phyloP scores from a whole-genome alignment of 1,139 yeast species.

The Debaryomyces nepalensis region DNA sequence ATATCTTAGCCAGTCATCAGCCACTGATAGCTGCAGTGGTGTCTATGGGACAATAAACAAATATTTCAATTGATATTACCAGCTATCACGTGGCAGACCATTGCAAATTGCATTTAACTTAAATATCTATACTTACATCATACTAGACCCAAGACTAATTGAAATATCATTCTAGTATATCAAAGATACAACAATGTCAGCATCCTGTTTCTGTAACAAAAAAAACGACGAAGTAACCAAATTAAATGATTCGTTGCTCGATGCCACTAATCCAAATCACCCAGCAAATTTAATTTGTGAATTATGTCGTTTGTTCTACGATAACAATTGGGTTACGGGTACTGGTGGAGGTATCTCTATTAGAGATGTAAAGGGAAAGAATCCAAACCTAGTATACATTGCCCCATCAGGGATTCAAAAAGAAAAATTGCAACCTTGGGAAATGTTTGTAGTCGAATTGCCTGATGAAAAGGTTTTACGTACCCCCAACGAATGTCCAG shows the following conservation, averaged over 20 bases:
- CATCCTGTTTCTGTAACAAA: conserved; percentile 10
- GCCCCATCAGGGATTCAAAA: conserved; percentile 98
- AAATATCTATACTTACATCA: too few species aligned
- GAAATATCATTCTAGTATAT: not conserved
- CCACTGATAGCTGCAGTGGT: too few species aligned
- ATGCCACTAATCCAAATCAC: conserved; percentile 57
- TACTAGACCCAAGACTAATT: not conserved
- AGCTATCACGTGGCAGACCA: conserved; percentile 5
- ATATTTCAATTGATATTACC: too few species aligned
- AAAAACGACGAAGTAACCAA: conserved; percentile 2
- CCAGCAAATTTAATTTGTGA: conserved; percentile 89
- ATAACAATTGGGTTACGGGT: conserved; percentile 91
- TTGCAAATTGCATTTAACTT: too few species aligned
- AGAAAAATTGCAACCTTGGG: conserved; percentile 81
- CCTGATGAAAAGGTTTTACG: conserved; percentile 59
- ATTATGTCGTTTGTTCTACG: conserved; percentile 75
- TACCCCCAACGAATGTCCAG: conserved; percentile 56
- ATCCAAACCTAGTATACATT: conserved; percentile 61
- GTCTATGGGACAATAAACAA: too few species aligned
- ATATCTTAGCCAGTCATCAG: too few species aligned
- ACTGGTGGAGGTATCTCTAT: conserved; percentile 96
- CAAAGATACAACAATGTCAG: conserved; percentile 1
- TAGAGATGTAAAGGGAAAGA: conserved; percentile 53
- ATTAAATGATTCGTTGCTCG: conserved; percentile 11
- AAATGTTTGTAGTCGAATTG: conserved; percentile 77